Evolutionary conservation across 805 yeast species (phyloP).

Genomic region (Metschnikowia cerradonensis): DNA sequence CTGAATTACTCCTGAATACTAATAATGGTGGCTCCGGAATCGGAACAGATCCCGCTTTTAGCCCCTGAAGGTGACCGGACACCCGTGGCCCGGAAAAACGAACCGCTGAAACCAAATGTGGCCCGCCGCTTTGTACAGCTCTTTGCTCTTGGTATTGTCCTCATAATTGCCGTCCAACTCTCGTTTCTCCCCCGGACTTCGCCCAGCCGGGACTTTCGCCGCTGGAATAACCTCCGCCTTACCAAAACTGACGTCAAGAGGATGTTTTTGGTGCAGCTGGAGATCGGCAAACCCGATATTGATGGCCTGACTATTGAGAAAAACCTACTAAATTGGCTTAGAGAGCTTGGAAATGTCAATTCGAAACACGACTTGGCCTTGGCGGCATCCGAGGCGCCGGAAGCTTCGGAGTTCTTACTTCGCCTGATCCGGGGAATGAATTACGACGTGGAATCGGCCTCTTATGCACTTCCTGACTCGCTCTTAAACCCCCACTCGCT

Average conservation of each 20-base stretch:
- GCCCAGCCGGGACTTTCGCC: conserved; percentile 70
- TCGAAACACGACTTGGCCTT: conserved; percentile 19
- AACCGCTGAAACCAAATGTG: not conserved
- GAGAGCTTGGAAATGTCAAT: conserved; percentile 26
- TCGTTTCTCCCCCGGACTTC: conserved; percentile 84
- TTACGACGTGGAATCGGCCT: conserved; percentile 18
- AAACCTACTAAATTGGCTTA: conserved; percentile 25
- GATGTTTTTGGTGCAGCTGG: conserved; percentile 40
- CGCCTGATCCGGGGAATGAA: conserved; percentile 26
- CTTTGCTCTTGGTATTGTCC: conserved; percentile 46
- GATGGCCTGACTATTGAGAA: conserved; percentile 24
- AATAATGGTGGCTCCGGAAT: not conserved
- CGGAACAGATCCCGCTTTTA: not conserved
- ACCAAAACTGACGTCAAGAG: conserved; percentile 71
- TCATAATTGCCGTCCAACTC: conserved; percentile 54
- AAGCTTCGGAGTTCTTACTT: conserved; percentile 25
- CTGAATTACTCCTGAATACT: too few relatives aligned
- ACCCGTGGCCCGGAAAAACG: not conserved
- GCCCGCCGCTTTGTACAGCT: conserved; percentile 40
- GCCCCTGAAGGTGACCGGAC: not conserved
- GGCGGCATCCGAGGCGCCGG: conserved; percentile 24
- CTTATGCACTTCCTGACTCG: conserved; percentile 10
- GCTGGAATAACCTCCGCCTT: conserved; percentile 63
- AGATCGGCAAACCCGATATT: conserved; percentile 11
- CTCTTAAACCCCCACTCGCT: conserved; percentile 24